Percentiles rank a stretch among this genome's conserved stretches.
phyloP scores from a whole-genome alignment of 2,329 filamentous ascomycete species.

The Hypomyces perniciosus region DNA sequence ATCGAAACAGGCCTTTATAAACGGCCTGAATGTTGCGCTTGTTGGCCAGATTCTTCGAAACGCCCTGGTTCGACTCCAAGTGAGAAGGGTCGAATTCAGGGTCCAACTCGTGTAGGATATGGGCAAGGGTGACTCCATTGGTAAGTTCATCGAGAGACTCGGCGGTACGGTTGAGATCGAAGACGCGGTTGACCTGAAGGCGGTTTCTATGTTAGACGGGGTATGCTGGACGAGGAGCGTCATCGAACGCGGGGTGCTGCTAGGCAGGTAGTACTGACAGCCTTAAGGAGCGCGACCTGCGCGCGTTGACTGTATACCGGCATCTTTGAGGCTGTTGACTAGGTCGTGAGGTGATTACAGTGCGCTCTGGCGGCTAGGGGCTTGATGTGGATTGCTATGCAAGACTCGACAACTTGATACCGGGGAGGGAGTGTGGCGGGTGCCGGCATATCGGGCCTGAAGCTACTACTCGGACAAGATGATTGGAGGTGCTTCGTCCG shows the following conservation, averaged over 20 bases:
- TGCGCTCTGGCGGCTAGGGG: not conserved
- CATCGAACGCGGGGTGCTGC: constrained; percentile 2
- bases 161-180: constrained; percentile 39
- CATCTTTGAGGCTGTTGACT: constrained; percentile 22
- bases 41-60: constrained; percentile 40
- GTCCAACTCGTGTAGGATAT: constrained; percentile 54
- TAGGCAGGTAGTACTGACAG: constrained; percentile 34
- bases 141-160: constrained; percentile 46
- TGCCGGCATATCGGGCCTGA: constrained; percentile 1
- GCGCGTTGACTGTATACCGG: constrained; percentile 35
- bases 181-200: constrained; percentile 32
- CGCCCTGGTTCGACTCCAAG: constrained; percentile 42
- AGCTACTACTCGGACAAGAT: not conserved
- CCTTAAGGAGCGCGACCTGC: constrained; percentile 51
- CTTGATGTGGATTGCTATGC: not conserved
- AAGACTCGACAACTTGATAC: not conserved
- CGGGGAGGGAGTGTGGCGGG: not conserved
- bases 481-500: not conserved
- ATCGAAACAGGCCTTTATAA: constrained; percentile 49
- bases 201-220: not conserved
- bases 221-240: constrained; percentile 2
- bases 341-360: not conserved
- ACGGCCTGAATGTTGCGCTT: constrained; percentile 49
- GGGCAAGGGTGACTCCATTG: constrained; percentile 49
- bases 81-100: constrained; percentile 48